A percentile compares a stretch with the other conserved stretches of the same genome.
Conservation (phyloP, 2,329 filamentous ascomycete species). For the Colletotrichum chlorophyti region DNA sequence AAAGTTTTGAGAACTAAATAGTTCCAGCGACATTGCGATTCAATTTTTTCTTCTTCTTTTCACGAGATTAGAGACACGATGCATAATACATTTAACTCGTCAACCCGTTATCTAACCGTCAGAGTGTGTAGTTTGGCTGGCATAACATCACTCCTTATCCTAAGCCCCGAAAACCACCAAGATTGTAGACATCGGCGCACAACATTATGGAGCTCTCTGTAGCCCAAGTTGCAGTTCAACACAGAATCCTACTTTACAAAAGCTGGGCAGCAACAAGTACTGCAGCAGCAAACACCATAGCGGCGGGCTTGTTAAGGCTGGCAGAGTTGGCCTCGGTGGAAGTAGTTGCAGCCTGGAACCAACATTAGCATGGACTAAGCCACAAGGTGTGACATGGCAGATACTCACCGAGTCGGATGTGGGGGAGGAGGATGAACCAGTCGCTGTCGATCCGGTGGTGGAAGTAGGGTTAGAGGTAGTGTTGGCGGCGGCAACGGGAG, state of each 20-base stretch:
- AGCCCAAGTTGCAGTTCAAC: too few species aligned
- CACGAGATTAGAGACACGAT: too few species aligned
- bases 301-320: not conserved
- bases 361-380: not conserved
- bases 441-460: not conserved
- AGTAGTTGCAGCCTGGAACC: not conserved
- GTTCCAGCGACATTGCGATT: too few species aligned
- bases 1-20: too few species aligned
- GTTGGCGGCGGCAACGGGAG: constrained; percentile 5
- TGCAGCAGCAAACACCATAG: not conserved
- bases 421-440: not conserved
- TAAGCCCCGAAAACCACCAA: too few species aligned
- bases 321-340: not conserved
- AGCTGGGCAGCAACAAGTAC: not conserved
- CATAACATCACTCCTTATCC: too few species aligned
- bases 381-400: not conserved
- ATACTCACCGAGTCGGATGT: not conserved
- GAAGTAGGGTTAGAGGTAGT: not conserved
- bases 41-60: too few species aligned
- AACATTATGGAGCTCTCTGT: too few species aligned
- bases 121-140: too few species aligned
- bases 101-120: too few species aligned
- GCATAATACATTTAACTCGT: too few species aligned
- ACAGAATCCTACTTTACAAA: not conserved
- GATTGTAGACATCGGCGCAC: too few species aligned